phyloP scores from a whole-genome alignment of 768 basidiomycete genomes.

The Boletus sensibilis region DNA sequence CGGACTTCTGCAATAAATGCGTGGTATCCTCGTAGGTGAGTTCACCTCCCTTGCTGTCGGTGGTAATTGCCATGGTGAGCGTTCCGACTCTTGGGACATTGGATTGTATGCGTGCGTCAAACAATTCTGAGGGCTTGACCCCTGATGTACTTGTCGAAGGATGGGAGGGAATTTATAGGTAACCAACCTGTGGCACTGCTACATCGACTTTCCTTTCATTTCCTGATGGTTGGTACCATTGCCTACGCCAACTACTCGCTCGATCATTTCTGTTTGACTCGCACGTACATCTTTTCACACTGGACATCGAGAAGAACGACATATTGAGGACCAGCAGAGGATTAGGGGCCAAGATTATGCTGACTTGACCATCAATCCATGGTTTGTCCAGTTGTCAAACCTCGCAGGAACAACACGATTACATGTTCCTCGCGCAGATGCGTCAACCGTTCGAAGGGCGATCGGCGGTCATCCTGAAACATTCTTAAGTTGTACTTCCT shows the following conservation, averaged over 20 bases:
- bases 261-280: not conserved
- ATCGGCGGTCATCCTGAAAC: not conserved
- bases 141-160: not conserved
- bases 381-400: too few relatives aligned
- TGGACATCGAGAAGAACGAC: not conserved
- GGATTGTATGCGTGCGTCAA: too few relatives aligned
- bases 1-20: too few relatives aligned
- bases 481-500: not conserved
- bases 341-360: not conserved
- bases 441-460: not conserved
- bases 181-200: not conserved
- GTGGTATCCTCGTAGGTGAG: too few relatives aligned
- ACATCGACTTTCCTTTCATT: not conserved
- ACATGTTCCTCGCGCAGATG: not conserved
- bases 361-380: not conserved
- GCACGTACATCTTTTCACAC: not conserved
- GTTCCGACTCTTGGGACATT: too few relatives aligned
- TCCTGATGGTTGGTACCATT: not conserved
- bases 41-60: not conserved
- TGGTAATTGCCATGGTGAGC: not conserved
- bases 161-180: not conserved
- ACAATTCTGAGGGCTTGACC: not conserved
- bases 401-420: not conserved
- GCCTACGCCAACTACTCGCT: too few relatives aligned
- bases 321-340: not conserved